Percentiles rank a stretch among this genome's conserved stretches.
Conservation (phyloP, 2,329 filamentous ascomycete genomes). For the Talaromyces sp. region DNA sequence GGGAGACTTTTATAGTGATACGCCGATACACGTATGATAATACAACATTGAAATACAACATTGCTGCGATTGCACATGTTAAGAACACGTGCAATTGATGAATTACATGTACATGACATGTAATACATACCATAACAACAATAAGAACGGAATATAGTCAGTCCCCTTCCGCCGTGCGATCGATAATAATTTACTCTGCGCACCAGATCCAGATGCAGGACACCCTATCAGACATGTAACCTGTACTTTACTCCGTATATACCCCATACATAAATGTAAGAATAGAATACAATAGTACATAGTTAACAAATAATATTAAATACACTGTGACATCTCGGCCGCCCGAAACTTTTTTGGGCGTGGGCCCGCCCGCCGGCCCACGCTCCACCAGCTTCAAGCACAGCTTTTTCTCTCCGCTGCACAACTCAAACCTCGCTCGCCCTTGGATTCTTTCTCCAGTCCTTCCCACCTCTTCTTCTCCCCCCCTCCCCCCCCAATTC, state of each 20-base stretch:
- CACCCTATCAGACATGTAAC: too few relatives aligned
- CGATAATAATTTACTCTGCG: background rate
- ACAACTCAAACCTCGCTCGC: slow-evolving; percentile 11
- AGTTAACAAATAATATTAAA: too few relatives aligned
- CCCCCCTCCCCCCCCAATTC: background rate
- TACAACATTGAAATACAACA: too few relatives aligned
- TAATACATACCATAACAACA: too few relatives aligned
- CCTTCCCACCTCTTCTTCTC: slow-evolving; percentile 6
- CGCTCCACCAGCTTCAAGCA: slow-evolving; percentile 24
- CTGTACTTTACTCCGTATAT: too few relatives aligned
- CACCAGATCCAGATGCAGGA: too few relatives aligned
- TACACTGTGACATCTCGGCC: background rate
- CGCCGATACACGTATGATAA: too few relatives aligned
- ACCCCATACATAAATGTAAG: too few relatives aligned
- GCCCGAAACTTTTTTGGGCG: background rate
- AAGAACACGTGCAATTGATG: too few relatives aligned
- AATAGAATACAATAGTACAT: background rate
- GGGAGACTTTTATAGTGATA: too few relatives aligned
- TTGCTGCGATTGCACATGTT: too few relatives aligned
- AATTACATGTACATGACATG: too few relatives aligned
- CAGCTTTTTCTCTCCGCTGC: slow-evolving; percentile 20
- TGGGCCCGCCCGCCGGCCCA: slow-evolving; percentile 4
- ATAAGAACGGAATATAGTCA: background rate
- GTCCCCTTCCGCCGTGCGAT: background rate
- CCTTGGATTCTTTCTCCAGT: slow-evolving; percentile 12